phyloP scores from a whole-genome alignment of 2,329 filamentous ascomycete genomes.

The Lachnellula subtilissima region DNA sequence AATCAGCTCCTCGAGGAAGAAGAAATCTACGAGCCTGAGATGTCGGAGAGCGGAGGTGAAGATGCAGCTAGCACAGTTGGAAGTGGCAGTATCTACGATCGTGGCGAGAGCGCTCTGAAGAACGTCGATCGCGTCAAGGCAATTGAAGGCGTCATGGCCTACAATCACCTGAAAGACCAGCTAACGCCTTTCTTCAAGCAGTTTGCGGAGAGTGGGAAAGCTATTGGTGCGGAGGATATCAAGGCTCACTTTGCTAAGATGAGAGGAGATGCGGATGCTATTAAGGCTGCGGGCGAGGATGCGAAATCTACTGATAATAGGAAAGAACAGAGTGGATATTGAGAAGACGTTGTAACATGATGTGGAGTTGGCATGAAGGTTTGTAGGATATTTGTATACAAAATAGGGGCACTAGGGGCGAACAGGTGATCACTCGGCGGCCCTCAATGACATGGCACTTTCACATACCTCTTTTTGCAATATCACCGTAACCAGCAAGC shows the following conservation, averaged over 20 bases:
- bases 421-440: not conserved
- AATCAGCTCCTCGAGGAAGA: constrained; percentile 89
- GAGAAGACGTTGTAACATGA: not conserved
- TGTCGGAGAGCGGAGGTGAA: constrained; percentile 61
- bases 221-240: constrained; percentile 91
- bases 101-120: constrained; percentile 85
- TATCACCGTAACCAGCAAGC: too few species aligned
- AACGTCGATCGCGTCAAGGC: constrained; percentile 89
- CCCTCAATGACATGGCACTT: too few species aligned
- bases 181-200: constrained; percentile 92
- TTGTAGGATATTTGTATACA: constrained; percentile 7
- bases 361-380: not conserved
- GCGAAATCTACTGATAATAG: constrained; percentile 33
- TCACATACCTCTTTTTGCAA: too few species aligned
- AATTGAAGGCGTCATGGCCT: constrained; percentile 96
- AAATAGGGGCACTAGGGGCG: not conserved
- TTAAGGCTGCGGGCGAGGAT: constrained; percentile 27
- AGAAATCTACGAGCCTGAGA: constrained; percentile 85
- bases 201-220: constrained; percentile 84
- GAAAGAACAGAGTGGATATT: constrained; percentile 43
- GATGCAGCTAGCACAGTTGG: constrained; percentile 57
- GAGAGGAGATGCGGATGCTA: constrained; percentile 70
- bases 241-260: constrained; percentile 95
- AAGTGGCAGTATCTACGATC: constrained; percentile 80
- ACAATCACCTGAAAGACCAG: constrained; percentile 92